A percentile compares a stretch with the other conserved stretches of the same genome.
Evolutionary conservation across 176 grass and related monocot species (phyloP).

Genomic region (Musa troglodytarum): DNA sequence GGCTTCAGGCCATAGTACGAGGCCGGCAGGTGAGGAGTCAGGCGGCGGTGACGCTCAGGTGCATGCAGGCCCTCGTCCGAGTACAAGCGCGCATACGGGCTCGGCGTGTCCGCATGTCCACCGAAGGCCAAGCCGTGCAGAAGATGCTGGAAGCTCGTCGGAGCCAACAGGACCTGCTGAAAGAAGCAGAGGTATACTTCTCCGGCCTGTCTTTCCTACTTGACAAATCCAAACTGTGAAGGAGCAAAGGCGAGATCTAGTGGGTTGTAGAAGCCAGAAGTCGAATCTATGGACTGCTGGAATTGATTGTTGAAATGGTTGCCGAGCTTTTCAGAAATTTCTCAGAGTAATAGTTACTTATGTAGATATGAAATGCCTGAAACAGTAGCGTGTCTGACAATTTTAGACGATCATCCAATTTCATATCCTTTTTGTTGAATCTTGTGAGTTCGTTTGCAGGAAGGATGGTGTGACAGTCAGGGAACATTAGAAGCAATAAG

Average conservation of each 20-base stretch:
- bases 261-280: no score
- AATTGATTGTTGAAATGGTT: no score
- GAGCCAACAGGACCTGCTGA: constrained; percentile 55
- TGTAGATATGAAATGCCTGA: no score
- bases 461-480: constrained; percentile 73
- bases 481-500: constrained; percentile 58
- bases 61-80: constrained; percentile 96
- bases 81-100: constrained; percentile 93
- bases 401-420: no score
- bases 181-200: constrained; percentile 64
- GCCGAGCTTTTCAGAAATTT: no score
- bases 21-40: constrained; percentile 92
- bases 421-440: background rate
- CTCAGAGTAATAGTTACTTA: no score
- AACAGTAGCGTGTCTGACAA: no score
- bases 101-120: constrained; percentile 72
- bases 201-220: background rate
- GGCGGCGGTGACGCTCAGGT: constrained; percentile 83
- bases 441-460: constrained; percentile 25
- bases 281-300: no score
- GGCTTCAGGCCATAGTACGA: constrained; percentile 90
- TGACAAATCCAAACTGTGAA: no score
- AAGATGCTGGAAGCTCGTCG: constrained; percentile 53
- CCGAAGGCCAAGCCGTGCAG: constrained; percentile 87
- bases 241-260: no score